Evolutionary conservation across 2,329 filamentous ascomycete species (phyloP).

Genomic region (Verticillium klebahnii): DNA sequence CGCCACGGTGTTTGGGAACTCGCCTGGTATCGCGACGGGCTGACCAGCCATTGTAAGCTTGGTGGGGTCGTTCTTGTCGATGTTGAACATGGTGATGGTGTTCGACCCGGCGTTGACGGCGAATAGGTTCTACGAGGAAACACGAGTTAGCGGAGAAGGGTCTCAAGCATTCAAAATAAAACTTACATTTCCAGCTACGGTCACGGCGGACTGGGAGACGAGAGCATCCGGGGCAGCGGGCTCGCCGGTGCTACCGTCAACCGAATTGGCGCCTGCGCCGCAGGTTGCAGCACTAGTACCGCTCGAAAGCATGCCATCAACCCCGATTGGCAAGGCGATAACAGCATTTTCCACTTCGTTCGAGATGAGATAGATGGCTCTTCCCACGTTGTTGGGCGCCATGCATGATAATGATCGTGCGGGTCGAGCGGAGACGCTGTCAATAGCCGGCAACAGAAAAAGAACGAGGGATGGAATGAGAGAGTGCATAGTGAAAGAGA

Average conservation of each 20-base stretch:
- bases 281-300: slow-evolving; percentile 40
- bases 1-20: slow-evolving; percentile 49
- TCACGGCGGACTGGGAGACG: slow-evolving; percentile 44
- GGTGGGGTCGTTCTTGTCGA: slow-evolving; percentile 35
- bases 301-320: slow-evolving; percentile 39
- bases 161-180: neutral
- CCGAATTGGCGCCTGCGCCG: slow-evolving; percentile 36
- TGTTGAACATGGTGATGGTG: slow-evolving; percentile 43
- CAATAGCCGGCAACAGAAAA: neutral
- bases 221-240: slow-evolving; percentile 45
- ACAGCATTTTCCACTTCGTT: slow-evolving; percentile 47
- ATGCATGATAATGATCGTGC: neutral
- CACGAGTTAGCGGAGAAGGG: neutral
- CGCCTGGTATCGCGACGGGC: slow-evolving; percentile 38
- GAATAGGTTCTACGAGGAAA: slow-evolving; percentile 39
- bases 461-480: neutral
- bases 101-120: slow-evolving; percentile 52
- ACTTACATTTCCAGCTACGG: slow-evolving; percentile 44
- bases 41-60: slow-evolving; percentile 37
- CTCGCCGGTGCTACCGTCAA: slow-evolving; percentile 29
- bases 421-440: neutral
- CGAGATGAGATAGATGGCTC: slow-evolving; percentile 52
- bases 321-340: slow-evolving; percentile 41
- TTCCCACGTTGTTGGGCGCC: slow-evolving; percentile 15
- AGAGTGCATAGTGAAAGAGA: neutral